Evolutionary conservation across 108 stramenopile species (phyloP).

Genomic region (Licmophora abbreviata): DNA sequence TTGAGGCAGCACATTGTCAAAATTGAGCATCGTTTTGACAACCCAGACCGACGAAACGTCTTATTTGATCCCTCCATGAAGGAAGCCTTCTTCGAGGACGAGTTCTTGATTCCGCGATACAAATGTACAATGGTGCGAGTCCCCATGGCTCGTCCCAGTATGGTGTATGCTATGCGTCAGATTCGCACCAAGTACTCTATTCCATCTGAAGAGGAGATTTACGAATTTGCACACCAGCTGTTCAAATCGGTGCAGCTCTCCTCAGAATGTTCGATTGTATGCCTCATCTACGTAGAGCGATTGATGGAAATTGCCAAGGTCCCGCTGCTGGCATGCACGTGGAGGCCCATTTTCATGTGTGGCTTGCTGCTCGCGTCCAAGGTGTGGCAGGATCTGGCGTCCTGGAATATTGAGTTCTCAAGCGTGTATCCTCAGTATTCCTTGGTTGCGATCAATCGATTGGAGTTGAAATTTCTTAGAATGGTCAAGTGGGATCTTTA

Average conservation of each 20-base stretch:
- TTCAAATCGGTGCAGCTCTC: slow-evolving; percentile 90
- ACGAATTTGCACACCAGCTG: slow-evolving; percentile 84
- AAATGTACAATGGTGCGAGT: slow-evolving; percentile 76
- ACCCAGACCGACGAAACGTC: slow-evolving; percentile 2
- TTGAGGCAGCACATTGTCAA: slow-evolving; percentile 82
- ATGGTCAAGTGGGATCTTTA: slow-evolving; percentile 94
- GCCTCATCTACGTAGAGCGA: slow-evolving; percentile 97
- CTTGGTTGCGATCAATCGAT: slow-evolving; percentile 81
- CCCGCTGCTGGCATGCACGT: slow-evolving; percentile 83
- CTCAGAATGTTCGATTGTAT: slow-evolving; percentile 96
- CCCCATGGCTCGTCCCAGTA: slow-evolving; percentile 76
- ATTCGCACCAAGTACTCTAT: slow-evolving; percentile 51
- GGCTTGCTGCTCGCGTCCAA: slow-evolving; percentile 95
- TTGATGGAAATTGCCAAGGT: slow-evolving; percentile 91
- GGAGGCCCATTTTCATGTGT: slow-evolving; percentile 95
- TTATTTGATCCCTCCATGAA: slow-evolving; percentile 66
- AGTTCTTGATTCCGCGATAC: slow-evolving; percentile 61
- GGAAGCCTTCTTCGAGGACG: slow-evolving; percentile 64
- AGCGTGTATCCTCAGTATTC: slow-evolving; percentile 94
- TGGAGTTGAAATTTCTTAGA: slow-evolving; percentile 85
- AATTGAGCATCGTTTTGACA: slow-evolving; percentile 72
- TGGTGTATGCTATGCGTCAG: slow-evolving; percentile 61
- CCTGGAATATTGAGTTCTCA: slow-evolving; percentile 98
- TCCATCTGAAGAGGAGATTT: slow-evolving; percentile 79
- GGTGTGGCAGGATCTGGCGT: slow-evolving; percentile 97